Percentiles rank a stretch among this genome's conserved stretches.
These are phyloP conservation scores for Aureobasidium sp. DNA, from an alignment of 2,329 filamentous ascomycete genomes.

Conservation along the genomic window DNA sequence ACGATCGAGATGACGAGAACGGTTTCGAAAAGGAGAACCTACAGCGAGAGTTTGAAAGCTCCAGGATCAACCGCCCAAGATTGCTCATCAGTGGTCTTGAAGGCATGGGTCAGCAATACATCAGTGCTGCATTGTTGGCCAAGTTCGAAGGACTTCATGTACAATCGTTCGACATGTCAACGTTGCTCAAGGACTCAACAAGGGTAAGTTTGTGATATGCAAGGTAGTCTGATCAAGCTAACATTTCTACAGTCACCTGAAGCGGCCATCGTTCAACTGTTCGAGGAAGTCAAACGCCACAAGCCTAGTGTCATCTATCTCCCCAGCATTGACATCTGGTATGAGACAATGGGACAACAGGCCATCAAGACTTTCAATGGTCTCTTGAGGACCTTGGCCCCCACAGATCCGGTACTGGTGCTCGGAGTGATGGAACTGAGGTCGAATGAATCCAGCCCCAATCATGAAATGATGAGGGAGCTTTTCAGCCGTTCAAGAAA, in stretches of 20 bases:
- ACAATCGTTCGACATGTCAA: constrained; percentile 86
- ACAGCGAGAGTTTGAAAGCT: constrained; percentile 67
- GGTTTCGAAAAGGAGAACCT: constrained; percentile 79
- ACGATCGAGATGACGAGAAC: constrained; percentile 69
- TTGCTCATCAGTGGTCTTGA: constrained; percentile 71
- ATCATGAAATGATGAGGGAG: constrained; percentile 57
- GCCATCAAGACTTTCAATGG: constrained; percentile 74
- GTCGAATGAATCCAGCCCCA: constrained; percentile 37
- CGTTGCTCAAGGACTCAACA: constrained; percentile 72
- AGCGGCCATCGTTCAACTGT: constrained; percentile 81
- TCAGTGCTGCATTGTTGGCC: constrained; percentile 76
- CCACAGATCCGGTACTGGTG: constrained; percentile 81
- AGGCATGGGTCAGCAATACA: constrained; percentile 91
- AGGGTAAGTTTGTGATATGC: constrained; percentile 40
- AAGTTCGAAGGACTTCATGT: constrained; percentile 91
- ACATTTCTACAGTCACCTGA: constrained; percentile 53
- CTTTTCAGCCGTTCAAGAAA: constrained; percentile 79
- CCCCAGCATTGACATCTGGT: constrained; percentile 84
- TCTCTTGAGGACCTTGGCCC: constrained; percentile 72
- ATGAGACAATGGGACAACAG: constrained; percentile 53
- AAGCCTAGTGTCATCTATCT: constrained; percentile 96
- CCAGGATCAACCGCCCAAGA: constrained; percentile 79
- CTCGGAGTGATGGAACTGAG: constrained; percentile 68
- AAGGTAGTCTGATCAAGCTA: neutral
- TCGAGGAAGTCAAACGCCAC: constrained; percentile 85